Evolutionary conservation across 2,329 filamentous ascomycete genomes (phyloP).

Genomic region (Pezicula rhizophila): DNA sequence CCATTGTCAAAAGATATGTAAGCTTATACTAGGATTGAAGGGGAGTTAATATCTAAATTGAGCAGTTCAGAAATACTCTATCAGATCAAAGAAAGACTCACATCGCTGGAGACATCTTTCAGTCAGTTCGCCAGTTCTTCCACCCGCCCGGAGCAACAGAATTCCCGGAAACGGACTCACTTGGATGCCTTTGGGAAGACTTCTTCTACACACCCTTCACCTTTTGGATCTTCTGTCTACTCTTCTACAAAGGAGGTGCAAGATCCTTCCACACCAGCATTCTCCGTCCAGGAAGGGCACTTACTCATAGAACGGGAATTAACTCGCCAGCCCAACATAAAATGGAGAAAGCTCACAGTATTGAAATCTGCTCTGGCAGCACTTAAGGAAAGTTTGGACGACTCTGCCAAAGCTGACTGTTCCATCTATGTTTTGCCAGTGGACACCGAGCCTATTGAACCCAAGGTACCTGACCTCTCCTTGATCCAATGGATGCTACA

Average conservation of each 20-base stretch:
- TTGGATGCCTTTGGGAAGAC: background rate
- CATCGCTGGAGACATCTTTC: conserved; percentile 2
- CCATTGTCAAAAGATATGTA: background rate
- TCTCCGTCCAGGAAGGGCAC: conserved; percentile 5
- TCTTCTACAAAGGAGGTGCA: background rate
- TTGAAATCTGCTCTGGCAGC: conserved; percentile 4
- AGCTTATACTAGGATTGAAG: background rate
- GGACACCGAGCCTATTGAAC: background rate
- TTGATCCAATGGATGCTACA: conserved; percentile 11
- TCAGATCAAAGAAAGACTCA: conserved; percentile 5
- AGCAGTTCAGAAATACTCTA: conserved; percentile 1
- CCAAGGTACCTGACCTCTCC: conserved; percentile 2
- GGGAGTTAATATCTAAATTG: background rate
- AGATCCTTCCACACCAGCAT: background rate
- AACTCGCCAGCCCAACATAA: background rate
- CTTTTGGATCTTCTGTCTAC: background rate
- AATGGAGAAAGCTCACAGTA: background rate
- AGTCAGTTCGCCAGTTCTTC: background rate
- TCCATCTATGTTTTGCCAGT: background rate
- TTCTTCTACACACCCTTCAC: background rate
- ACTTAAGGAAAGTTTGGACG: conserved; percentile 5
- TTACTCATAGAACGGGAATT: conserved; percentile 6
- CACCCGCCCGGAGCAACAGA: background rate
- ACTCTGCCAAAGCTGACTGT: background rate
- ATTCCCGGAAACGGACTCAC: background rate